These are phyloP conservation scores for Lithospermum erythrorhizon DNA, from an alignment of 257 asterid species.

Conservation along the genomic window DNA sequence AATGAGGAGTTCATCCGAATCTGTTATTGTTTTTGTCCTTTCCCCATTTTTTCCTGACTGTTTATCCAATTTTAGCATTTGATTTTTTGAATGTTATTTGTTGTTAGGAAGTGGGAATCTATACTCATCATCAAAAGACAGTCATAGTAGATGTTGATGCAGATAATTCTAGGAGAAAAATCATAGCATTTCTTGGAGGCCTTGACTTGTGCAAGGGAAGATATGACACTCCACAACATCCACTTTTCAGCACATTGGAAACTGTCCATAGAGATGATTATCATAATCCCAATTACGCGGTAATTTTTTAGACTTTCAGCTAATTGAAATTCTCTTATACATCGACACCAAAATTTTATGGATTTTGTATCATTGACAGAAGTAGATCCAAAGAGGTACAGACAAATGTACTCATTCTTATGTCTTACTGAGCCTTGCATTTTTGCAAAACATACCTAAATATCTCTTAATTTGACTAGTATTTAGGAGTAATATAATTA, in stretches of 20 bases:
- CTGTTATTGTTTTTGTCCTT: no score
- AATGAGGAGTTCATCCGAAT: no score
- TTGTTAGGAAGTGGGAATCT: constrained; percentile 76
- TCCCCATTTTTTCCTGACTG: no score
- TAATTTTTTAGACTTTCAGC: constrained; percentile 17
- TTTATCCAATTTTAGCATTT: neutral
- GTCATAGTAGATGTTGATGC: constrained; percentile 73
- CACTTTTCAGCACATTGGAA: constrained; percentile 49
- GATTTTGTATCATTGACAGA: no score
- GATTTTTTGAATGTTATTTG: neutral
- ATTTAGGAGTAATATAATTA: no score
- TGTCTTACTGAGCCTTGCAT: no score
- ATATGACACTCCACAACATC: constrained; percentile 77
- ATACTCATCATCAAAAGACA: constrained; percentile 92
- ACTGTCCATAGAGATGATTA: constrained; percentile 73
- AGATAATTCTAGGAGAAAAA: constrained; percentile 41
- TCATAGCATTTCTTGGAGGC: constrained; percentile 80
- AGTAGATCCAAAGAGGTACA: no score
- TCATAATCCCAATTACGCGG: constrained; percentile 81
- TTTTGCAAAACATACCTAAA: no score
- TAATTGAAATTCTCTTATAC: no score
- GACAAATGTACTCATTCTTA: no score
- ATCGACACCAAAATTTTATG: no score
- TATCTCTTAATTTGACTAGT: no score
- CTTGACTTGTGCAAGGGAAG: constrained; percentile 87